Percentiles rank a stretch among this genome's conserved stretches.
Evolutionary conservation across 495 filamentous ascomycete species (phyloP).

Genomic region (Corynascus novoguineensis): DNA sequence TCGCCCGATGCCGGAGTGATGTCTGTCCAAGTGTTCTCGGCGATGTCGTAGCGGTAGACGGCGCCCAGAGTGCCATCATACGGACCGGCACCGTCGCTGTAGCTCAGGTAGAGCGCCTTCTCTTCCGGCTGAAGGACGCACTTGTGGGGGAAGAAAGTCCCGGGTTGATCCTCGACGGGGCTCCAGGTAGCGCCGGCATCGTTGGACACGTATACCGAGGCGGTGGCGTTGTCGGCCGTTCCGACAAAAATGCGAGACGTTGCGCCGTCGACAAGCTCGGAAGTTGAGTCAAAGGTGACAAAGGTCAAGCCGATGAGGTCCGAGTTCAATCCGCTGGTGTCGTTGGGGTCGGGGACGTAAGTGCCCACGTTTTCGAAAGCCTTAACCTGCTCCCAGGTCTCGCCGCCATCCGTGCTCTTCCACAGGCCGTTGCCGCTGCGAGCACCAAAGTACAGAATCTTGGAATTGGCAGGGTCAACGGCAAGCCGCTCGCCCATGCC

Average conservation of each 20-base stretch:
- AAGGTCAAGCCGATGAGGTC: conserved; percentile 50
- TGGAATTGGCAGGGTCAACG: conserved; percentile 53
- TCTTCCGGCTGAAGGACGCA: conserved; percentile 48
- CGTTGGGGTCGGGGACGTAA: conserved; percentile 42
- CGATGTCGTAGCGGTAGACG: conserved; percentile 50
- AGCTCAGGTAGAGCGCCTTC: conserved; percentile 52
- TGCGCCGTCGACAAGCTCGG: conserved; percentile 37
- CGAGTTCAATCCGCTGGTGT: conserved; percentile 39
- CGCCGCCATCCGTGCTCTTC: conserved; percentile 53
- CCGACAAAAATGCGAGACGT: conserved; percentile 57
- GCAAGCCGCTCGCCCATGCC: conserved; percentile 59
- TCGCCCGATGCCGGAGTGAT: conserved; percentile 47
- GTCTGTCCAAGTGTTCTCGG: conserved; percentile 46
- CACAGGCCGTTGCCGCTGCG: conserved; percentile 59
- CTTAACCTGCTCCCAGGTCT: conserved; percentile 52
- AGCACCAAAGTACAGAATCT: conserved; percentile 54
- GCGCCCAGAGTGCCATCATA: conserved; percentile 49
- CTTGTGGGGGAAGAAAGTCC: conserved; percentile 52
- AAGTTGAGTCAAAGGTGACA: conserved; percentile 54
- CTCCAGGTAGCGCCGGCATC: conserved; percentile 51
- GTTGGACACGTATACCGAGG: conserved; percentile 49
- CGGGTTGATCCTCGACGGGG: conserved; percentile 45
- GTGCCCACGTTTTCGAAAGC: conserved; percentile 51
- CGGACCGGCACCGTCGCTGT: conserved; percentile 50
- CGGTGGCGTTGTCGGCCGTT: conserved; percentile 46